Evolutionary conservation across 2,329 filamentous ascomycete genomes (phyloP).

Genomic region (Fusarium incarnatum): DNA sequence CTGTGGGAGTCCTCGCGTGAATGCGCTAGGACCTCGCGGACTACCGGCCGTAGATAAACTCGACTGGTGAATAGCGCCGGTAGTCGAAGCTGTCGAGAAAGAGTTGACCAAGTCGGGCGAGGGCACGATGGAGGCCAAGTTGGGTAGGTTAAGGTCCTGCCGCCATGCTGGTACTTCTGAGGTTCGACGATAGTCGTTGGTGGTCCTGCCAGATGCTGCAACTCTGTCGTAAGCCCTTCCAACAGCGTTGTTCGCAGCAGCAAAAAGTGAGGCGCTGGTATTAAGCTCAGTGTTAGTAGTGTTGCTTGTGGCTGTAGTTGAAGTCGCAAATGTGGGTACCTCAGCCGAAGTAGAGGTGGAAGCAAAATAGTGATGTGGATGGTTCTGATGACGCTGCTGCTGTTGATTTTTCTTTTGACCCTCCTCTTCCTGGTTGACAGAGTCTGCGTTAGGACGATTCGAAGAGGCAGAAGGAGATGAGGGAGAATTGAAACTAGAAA

Average conservation of each 20-base stretch:
- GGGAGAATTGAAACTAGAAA: constrained; percentile 40
- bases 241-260: constrained; percentile 23
- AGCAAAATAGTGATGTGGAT: constrained; percentile 10
- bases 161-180: constrained; percentile 40
- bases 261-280: constrained; percentile 20
- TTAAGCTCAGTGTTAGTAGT: constrained; percentile 14
- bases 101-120: constrained; percentile 19
- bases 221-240: constrained; percentile 27
- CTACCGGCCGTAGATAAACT: constrained; percentile 36
- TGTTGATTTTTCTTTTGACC: constrained; percentile 14
- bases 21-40: constrained; percentile 27
- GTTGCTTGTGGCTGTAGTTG: constrained; percentile 11
- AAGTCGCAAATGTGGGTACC: constrained; percentile 22
- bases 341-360: constrained; percentile 19
- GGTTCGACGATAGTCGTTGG: constrained; percentile 27
- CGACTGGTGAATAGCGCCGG: constrained; percentile 38
- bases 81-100: constrained; percentile 20
- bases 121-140: constrained; percentile 37
- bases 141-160: constrained; percentile 34
- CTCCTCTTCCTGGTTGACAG: constrained; percentile 32
- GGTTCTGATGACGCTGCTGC: constrained; percentile 1
- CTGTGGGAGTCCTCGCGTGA: constrained; percentile 31
- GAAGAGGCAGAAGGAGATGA: constrained; percentile 32
- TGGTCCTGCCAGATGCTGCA: constrained; percentile 23
- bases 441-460: constrained; percentile 24